Evolutionary conservation across 176 grass and related monocot genomes (phyloP).

Genomic region (Saccharum officinarum): DNA sequence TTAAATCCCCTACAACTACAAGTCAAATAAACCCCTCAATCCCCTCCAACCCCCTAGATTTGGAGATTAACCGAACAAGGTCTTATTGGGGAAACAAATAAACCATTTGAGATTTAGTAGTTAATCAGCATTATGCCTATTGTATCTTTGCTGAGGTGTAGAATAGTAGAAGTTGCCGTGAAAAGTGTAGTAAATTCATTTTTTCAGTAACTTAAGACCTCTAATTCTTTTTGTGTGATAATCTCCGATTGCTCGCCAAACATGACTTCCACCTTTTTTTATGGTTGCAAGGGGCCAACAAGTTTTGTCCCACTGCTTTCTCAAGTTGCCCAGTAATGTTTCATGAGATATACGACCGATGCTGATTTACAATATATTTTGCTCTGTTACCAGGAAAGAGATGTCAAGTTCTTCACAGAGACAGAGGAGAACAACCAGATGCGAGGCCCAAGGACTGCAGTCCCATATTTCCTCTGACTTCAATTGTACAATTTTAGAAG

Average conservation of each 20-base stretch:
- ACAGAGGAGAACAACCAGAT: constrained; percentile 99
- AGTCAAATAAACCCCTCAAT: no score
- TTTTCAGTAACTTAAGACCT: not conserved
- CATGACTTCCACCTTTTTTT: not conserved
- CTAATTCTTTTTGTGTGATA: not conserved
- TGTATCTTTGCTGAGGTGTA: not conserved
- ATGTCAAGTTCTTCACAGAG: constrained; percentile 98
- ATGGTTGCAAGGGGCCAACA: not conserved
- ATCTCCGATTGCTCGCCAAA: not conserved
- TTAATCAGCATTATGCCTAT: not conserved
- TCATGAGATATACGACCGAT: not conserved
- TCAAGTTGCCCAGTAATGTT: not conserved
- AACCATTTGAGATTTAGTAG: not conserved
- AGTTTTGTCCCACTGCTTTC: not conserved
- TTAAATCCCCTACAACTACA: not conserved
- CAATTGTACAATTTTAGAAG: constrained; percentile 62
- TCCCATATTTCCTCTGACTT: constrained; percentile 94
- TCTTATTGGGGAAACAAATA: not conserved
- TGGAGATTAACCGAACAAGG: not conserved
- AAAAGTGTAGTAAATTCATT: not conserved
- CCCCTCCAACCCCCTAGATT: not conserved
- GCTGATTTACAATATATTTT: not conserved
- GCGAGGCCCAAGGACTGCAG: constrained; percentile 87
- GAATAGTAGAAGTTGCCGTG: not conserved
- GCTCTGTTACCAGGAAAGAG: constrained; percentile 61